phyloP scores from a whole-genome alignment of 495 filamentous ascomycete genomes.

The Evernia prunastri region DNA sequence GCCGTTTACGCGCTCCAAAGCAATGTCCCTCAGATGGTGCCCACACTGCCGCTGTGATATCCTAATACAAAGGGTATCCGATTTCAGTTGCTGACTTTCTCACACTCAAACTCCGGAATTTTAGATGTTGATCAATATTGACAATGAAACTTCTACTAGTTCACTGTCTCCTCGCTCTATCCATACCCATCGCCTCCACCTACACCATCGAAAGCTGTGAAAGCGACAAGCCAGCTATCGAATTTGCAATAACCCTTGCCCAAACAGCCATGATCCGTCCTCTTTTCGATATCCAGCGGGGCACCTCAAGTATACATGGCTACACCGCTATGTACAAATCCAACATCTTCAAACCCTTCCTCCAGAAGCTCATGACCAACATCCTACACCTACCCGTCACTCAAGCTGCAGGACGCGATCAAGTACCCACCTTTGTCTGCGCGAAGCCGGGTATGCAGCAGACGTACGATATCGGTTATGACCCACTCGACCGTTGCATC shows the following conservation, averaged over 20 bases:
- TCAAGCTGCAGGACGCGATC: not conserved
- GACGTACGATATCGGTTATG: not conserved
- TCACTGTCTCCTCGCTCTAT: not conserved
- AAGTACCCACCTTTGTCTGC: not conserved
- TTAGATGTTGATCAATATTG: too few relatives aligned
- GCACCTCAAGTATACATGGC: not conserved
- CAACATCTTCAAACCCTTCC: not conserved
- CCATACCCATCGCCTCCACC: not conserved
- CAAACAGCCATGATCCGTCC: not conserved
- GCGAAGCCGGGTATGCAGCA: not conserved
- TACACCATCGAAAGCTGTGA: not conserved
- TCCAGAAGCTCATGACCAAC: not conserved
- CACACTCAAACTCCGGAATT: not conserved
- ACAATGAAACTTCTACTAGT: not conserved
- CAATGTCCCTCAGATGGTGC: not conserved
- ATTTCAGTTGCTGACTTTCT: not conserved
- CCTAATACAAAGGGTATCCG: not conserved
- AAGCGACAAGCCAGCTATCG: not conserved
- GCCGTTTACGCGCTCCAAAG: constrained; percentile 4
- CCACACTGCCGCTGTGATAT: not conserved
- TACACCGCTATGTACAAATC: constrained; percentile 4
- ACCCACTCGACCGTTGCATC: not conserved
- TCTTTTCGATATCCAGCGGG: not conserved
- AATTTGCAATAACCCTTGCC: not conserved
- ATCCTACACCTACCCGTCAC: not conserved